Conservation (phyloP, 2,329 filamentous ascomycete species). For the Aureobasidium sp. region DNA sequence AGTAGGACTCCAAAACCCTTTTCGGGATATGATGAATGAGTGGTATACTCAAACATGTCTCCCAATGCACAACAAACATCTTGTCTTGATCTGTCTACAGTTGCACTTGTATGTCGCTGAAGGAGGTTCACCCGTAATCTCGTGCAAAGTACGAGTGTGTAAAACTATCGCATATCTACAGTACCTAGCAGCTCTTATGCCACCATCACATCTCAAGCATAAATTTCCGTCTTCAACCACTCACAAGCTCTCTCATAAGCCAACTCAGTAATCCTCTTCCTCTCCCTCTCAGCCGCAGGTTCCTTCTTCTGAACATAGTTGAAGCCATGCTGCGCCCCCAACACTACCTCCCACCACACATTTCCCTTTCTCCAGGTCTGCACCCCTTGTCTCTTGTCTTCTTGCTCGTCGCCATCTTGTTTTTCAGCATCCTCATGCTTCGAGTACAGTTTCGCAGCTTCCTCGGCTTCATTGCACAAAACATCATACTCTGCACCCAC, state of each 20-base stretch:
- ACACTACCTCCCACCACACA: background rate
- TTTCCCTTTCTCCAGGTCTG: background rate
- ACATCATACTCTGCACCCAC: slow-evolving; percentile 10
- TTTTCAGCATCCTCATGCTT: background rate
- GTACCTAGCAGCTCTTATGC: too few species aligned
- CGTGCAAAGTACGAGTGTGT: too few species aligned
- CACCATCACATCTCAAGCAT: background rate
- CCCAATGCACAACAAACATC: too few species aligned
- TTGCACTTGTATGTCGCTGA: too few species aligned
- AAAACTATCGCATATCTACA: too few species aligned
- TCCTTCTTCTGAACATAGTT: slow-evolving; percentile 10
- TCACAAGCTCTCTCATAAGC: background rate
- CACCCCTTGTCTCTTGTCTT: background rate
- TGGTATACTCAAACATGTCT: too few species aligned
- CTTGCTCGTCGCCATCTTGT: background rate
- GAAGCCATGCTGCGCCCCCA: slow-evolving; percentile 6
- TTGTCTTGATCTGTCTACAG: too few species aligned
- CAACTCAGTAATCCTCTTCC: background rate
- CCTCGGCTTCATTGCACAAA: background rate
- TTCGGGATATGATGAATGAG: too few species aligned
- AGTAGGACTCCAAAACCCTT: too few species aligned
- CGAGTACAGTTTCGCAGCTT: background rate
- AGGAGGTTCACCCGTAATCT: too few species aligned
- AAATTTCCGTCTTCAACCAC: slow-evolving; percentile 8
- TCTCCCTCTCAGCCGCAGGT: background rate